Evolutionary conservation across 306 rosid species (phyloP).

Genomic region (Lithocarpus polystachyus): DNA sequence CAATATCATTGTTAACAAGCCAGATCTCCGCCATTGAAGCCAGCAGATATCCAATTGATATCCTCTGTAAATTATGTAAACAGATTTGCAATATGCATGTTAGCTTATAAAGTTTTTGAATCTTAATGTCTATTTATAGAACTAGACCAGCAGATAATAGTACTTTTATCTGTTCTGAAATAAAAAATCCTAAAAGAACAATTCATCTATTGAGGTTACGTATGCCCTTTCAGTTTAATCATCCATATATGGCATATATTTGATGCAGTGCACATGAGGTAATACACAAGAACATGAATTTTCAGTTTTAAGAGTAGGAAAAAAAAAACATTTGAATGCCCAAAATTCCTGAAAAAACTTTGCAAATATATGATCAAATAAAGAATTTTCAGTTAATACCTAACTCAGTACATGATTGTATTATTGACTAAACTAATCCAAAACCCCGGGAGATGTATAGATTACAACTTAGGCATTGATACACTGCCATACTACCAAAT

Average conservation of each 20-base stretch:
- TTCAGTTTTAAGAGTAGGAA: background rate
- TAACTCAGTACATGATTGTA: background rate
- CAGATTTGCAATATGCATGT: conserved; percentile 14
- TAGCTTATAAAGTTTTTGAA: background rate
- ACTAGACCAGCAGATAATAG: conserved; percentile 13
- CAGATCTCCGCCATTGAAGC: conserved; percentile 73
- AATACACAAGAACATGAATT: background rate
- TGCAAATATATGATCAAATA: background rate
- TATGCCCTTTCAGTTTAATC: background rate
- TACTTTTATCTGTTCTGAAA: background rate
- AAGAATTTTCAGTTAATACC: background rate
- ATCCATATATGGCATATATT: background rate
- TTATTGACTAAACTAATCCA: background rate
- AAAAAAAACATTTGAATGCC: background rate
- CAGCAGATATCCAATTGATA: conserved; percentile 71
- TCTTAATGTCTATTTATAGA: conserved; percentile 5
- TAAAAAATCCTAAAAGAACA: background rate
- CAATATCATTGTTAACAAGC: conserved; percentile 50
- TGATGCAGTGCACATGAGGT: background rate
- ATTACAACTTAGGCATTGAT: background rate
- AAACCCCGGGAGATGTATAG: background rate
- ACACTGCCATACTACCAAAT: background rate
- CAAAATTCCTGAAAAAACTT: background rate
- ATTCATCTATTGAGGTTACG: background rate
- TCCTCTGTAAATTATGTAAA: conserved; percentile 49